A percentile compares a stretch with the other conserved stretches of the same genome.
Conservation (phyloP, 768 basidiomycete genomes). For the Kwoniella pini region DNA sequence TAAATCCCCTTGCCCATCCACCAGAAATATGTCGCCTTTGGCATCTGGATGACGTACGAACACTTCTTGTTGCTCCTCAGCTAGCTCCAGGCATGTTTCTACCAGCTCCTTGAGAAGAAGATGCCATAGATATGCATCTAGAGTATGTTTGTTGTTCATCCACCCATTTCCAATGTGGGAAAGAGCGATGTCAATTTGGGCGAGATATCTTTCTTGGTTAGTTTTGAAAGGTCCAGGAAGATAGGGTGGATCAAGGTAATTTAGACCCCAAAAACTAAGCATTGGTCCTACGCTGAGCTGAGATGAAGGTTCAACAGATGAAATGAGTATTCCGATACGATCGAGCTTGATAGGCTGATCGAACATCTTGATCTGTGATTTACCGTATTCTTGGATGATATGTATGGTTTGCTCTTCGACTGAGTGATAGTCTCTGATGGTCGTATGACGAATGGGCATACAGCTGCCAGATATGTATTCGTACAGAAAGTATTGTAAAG, state of each 20-base stretch:
- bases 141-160: neutral
- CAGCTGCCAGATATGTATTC: neutral
- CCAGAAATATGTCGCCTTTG: conserved; percentile 43
- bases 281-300: neutral
- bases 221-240: conserved; percentile 20
- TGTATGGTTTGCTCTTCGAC: neutral
- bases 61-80: conserved; percentile 9
- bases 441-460: neutral
- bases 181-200: conserved; percentile 11
- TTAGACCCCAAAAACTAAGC: neutral
- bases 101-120: conserved; percentile 10
- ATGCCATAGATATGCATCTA: conserved; percentile 8
- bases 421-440: too few species aligned
- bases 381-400: conserved; percentile 7
- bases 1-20: conserved; percentile 35
- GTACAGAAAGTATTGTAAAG: neutral
- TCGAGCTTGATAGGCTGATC: neutral
- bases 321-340: neutral
- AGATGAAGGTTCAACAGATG: neutral
- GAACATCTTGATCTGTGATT: neutral
- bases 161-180: neutral
- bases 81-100: neutral
- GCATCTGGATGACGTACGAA: conserved; percentile 34
- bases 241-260: conserved; percentile 2
- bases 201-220: conserved; percentile 12